phyloP scores from a whole-genome alignment of 768 basidiomycete species.

The Tricholoma flavovirens region DNA sequence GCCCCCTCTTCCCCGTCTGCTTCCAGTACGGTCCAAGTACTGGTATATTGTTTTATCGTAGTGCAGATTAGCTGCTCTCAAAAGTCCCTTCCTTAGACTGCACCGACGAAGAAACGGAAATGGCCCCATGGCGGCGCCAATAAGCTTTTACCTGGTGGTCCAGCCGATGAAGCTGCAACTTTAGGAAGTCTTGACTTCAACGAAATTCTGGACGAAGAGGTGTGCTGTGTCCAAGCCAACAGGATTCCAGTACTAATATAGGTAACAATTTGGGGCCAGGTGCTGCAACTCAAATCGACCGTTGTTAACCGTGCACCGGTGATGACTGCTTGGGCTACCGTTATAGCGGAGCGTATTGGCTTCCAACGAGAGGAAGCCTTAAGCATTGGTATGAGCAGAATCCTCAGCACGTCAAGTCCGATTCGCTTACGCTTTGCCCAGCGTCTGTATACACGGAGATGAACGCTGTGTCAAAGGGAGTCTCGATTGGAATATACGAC shows the following conservation, averaged over 20 bases:
- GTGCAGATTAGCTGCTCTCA: conserved; percentile 1
- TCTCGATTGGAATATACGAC: conserved; percentile 74
- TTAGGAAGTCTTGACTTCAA: conserved; percentile 63
- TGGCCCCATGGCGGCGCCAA: conserved; percentile 43
- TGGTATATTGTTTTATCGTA: conserved; percentile 20
- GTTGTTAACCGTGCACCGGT: conserved; percentile 89
- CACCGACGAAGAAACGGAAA: conserved; percentile 52
- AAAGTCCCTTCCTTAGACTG: conserved; percentile 26
- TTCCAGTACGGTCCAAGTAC: conserved; percentile 20
- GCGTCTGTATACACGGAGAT: conserved; percentile 93
- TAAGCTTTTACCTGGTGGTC: conserved; percentile 50
- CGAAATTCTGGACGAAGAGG: conserved; percentile 69
- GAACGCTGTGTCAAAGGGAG: conserved; percentile 82
- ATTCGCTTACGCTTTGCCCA: conserved; percentile 18
- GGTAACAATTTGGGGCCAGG: conserved; percentile 30
- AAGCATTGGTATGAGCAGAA: conserved; percentile 60
- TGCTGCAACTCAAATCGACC: conserved; percentile 51
- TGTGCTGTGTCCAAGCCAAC: conserved; percentile 20
- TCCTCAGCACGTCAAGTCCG: background rate
- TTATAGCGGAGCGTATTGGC: conserved; percentile 81
- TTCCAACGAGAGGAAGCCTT: conserved; percentile 88
- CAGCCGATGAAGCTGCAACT: conserved; percentile 42
- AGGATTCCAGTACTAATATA: background rate
- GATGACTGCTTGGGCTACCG: conserved; percentile 89
- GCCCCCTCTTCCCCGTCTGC: conserved; percentile 16